These are phyloP conservation scores for Saraca asoca DNA, from an alignment of 331 rosid species.

Conservation along the genomic window DNA sequence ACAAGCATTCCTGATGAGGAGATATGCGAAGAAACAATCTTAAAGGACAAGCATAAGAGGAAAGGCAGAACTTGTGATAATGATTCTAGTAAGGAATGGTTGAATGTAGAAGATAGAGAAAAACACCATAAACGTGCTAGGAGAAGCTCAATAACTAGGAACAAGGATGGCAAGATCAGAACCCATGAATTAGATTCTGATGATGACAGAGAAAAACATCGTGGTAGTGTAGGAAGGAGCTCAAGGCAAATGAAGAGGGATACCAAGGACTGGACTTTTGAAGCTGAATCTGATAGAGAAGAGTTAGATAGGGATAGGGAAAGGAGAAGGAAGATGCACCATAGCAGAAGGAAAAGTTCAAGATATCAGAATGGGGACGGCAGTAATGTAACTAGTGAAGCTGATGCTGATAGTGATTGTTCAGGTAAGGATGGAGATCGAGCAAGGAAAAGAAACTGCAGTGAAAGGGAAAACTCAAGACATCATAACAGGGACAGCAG, in stretches of 20 bases:
- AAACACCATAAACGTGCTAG: slow-evolving; percentile 23
- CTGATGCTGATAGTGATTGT: slow-evolving; percentile 22
- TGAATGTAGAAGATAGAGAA: slow-evolving; percentile 40
- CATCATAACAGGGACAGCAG: slow-evolving; percentile 13
- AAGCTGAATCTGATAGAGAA: slow-evolving; percentile 38
- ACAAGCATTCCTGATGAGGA: slow-evolving; percentile 39
- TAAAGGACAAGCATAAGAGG: slow-evolving; percentile 35
- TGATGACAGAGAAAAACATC: slow-evolving; percentile 28
- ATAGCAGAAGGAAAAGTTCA: slow-evolving; percentile 38
- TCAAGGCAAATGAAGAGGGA: slow-evolving; percentile 35
- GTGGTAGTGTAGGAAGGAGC: slow-evolving; percentile 33
- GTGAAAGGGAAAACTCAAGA: slow-evolving; percentile 30
- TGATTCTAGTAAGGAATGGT: slow-evolving; percentile 49
- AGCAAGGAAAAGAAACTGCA: slow-evolving; percentile 11
- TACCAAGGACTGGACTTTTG: slow-evolving; percentile 29
- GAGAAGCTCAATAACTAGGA: slow-evolving; percentile 29
- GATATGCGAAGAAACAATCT: slow-evolving; percentile 17
- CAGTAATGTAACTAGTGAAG: background rate
- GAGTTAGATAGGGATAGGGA: slow-evolving; percentile 34
- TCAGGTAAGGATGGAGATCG: slow-evolving; percentile 12
- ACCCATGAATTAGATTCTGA: slow-evolving; percentile 35
- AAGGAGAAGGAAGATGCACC: slow-evolving; percentile 36
- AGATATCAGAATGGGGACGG: background rate
- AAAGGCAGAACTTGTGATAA: slow-evolving; percentile 47
- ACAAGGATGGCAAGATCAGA: slow-evolving; percentile 29